Percentiles rank a stretch among this genome's conserved stretches.
phyloP scores from a whole-genome alignment of 2,329 filamentous ascomycete species.

The Penicillium digitatum region DNA sequence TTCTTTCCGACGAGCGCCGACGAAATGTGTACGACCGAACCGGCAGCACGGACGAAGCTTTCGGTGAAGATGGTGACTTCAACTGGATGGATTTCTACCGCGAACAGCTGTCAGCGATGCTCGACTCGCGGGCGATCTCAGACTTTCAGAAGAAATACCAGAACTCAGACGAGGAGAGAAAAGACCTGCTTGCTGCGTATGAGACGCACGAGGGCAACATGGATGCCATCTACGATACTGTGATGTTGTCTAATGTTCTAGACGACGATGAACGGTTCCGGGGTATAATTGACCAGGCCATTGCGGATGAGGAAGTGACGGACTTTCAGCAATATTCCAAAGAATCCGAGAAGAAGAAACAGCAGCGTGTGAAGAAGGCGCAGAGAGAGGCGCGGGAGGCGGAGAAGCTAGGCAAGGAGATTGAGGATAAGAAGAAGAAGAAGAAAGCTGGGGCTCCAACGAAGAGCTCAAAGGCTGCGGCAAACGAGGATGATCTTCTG shows the following conservation, averaged over 20 bases:
- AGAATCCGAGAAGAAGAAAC: slow-evolving; percentile 64
- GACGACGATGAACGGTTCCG: slow-evolving; percentile 85
- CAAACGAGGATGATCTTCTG: slow-evolving; percentile 52
- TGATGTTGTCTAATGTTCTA: slow-evolving; percentile 81
- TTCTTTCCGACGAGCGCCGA: slow-evolving; percentile 77
- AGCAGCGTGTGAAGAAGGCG: slow-evolving; percentile 58
- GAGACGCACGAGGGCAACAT: slow-evolving; percentile 69
- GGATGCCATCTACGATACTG: slow-evolving; percentile 69
- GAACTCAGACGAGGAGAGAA: slow-evolving; percentile 76
- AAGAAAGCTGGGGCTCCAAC: slow-evolving; percentile 47
- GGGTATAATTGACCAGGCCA: slow-evolving; percentile 73
- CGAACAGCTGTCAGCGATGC: slow-evolving; percentile 71
- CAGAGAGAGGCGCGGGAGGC: slow-evolving; percentile 68
- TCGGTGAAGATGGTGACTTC: slow-evolving; percentile 70
- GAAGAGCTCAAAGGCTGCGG: slow-evolving; percentile 34
- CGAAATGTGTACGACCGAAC: slow-evolving; percentile 86
- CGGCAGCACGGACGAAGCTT: slow-evolving; percentile 79
- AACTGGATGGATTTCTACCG: slow-evolving; percentile 88
- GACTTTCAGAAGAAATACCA: slow-evolving; percentile 77
- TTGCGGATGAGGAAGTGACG: slow-evolving; percentile 64
- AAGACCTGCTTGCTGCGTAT: slow-evolving; percentile 74
- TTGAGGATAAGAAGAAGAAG: slow-evolving; percentile 69
- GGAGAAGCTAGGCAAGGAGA: slow-evolving; percentile 67
- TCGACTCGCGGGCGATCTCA: slow-evolving; percentile 70
- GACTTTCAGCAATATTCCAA: slow-evolving; percentile 65